phyloP scores from a whole-genome alignment of 1,284 basidiomycete species.

The Naganishia sp. region DNA sequence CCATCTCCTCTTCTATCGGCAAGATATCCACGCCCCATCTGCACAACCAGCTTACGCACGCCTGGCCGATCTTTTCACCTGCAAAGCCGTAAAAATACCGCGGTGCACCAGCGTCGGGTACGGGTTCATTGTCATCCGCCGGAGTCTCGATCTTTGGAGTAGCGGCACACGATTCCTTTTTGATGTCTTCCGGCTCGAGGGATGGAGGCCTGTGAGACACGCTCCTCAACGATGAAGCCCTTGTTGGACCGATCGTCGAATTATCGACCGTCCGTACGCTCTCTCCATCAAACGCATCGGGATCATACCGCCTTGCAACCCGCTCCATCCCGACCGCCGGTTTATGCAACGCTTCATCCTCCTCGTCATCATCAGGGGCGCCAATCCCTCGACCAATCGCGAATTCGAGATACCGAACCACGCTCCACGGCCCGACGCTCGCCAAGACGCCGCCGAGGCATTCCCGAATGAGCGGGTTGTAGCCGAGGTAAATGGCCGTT shows the following conservation, averaged over 20 bases:
- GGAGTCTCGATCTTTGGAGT: neutral
- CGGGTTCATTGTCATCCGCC: neutral
- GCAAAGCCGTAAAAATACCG: constrained; percentile 73
- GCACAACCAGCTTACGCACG: constrained; percentile 81
- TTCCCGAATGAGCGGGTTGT: constrained; percentile 73
- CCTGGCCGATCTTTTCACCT: constrained; percentile 87
- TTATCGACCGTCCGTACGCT: constrained; percentile 9
- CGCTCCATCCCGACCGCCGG: constrained; percentile 16
- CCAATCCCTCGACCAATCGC: constrained; percentile 74
- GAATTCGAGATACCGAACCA: constrained; percentile 76
- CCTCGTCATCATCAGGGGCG: constrained; percentile 53
- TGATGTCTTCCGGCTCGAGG: constrained; percentile 6
- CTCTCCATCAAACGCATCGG: constrained; percentile 6
- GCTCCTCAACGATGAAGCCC: neutral
- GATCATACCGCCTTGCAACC: constrained; percentile 7
- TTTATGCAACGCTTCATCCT: constrained; percentile 58
- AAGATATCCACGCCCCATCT: constrained; percentile 83
- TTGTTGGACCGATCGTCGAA: neutral
- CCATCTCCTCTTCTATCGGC: constrained; percentile 61
- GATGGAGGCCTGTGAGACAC: neutral
- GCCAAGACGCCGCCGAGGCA: constrained; percentile 70
- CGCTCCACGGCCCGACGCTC: constrained; percentile 77
- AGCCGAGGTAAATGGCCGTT: constrained; percentile 80
- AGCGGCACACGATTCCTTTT: constrained; percentile 4
- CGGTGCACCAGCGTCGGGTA: neutral